Percentiles rank a stretch among this genome's conserved stretches.
Conservation (phyloP, 805 yeast genomes). For the Candida glaebosa region DNA sequence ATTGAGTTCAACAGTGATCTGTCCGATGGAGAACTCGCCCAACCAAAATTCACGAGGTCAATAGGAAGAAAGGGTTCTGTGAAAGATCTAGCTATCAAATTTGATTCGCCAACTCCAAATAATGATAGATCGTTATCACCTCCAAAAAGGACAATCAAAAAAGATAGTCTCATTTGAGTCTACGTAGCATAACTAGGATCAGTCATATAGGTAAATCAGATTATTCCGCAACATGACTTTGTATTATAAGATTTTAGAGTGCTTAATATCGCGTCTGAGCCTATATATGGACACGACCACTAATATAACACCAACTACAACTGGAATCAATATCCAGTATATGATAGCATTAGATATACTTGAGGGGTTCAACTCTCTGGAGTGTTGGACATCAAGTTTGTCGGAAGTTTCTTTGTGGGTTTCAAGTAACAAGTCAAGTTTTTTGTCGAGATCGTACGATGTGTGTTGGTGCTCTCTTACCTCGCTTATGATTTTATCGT, state of each 20-base stretch:
- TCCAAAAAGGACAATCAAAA: too few species aligned
- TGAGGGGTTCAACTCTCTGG: slow-evolving; percentile 12
- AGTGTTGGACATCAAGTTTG: slow-evolving; percentile 19
- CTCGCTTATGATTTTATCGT: slow-evolving; percentile 38
- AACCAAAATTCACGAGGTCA: too few species aligned
- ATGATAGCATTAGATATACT: slow-evolving; percentile 21
- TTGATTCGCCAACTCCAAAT: too few species aligned
- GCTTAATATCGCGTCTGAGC: slow-evolving; percentile 60
- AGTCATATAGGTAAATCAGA: too few species aligned
- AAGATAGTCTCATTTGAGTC: too few species aligned
- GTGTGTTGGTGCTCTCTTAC: slow-evolving; percentile 38
- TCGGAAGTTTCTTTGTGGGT: slow-evolving; percentile 36
- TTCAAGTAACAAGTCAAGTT: slow-evolving; percentile 39
- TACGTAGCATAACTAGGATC: too few species aligned
- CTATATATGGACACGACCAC: slow-evolving; percentile 48
- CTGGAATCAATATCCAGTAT: slow-evolving; percentile 40
- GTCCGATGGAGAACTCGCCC: too few species aligned
- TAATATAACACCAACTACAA: slow-evolving; percentile 35
- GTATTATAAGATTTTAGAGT: slow-evolving; percentile 49
- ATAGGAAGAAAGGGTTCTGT: too few species aligned
- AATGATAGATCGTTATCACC: too few species aligned
- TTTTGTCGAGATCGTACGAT: slow-evolving; percentile 29
- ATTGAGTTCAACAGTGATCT: neutral
- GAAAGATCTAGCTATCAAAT: too few species aligned
- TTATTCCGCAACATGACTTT: too few species aligned